Base-by-base conservation (phyloP, 495 filamentous ascomycete species). In the Pseudevernia furfuracea region DNA sequence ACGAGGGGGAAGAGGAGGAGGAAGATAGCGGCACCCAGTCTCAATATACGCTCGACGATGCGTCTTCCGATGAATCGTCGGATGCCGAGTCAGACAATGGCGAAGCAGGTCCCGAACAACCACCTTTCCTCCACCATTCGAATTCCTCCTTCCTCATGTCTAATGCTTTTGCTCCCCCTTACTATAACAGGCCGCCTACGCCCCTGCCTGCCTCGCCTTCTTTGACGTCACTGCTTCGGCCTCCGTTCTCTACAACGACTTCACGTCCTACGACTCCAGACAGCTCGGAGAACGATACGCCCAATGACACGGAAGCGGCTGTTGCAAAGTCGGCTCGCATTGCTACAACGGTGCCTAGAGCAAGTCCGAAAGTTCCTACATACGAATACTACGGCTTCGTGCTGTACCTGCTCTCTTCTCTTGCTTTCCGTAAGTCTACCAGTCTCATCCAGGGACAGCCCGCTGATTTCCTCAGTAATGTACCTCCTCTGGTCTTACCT, bases 351-450 rank as follows among this genome's bases (percentile, higher is more conserved):
- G 85, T 96, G 19, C 91, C 94, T 1, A 87, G 92, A 43, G 94
- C 92, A 21, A 87, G 87, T 52, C 94, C 94, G 0, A 92, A 92
- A 69, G 92, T 97, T 1, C 94, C 94, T 12, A 98, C 94, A 0
- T 97, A 98, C 74, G 94, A 98, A 72, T 98, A 98, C 82, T 97
- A 98, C 73, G 94, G 94, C 67, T 97, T 98, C 76, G 92, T 94
- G 59, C 82, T 98, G 34, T 97, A 98, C 74, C 81, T 98, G 34
- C 87, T 89, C 69, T 89, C 86, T 43, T 87, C 83, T 19, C 77
- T 92, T 44, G 85, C 82, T 2, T 97, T 97, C 72, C 74, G 81
- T 83, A 69, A 69, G 79, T 67, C 58, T 9, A 23, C 7, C 11
- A 48, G 10, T 4, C n/a, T 48, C 7, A 25, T n/a, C n/a, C n/a